phyloP scores from a whole-genome alignment of 2,329 filamentous ascomycete genomes.

The Didymella segeticola region DNA sequence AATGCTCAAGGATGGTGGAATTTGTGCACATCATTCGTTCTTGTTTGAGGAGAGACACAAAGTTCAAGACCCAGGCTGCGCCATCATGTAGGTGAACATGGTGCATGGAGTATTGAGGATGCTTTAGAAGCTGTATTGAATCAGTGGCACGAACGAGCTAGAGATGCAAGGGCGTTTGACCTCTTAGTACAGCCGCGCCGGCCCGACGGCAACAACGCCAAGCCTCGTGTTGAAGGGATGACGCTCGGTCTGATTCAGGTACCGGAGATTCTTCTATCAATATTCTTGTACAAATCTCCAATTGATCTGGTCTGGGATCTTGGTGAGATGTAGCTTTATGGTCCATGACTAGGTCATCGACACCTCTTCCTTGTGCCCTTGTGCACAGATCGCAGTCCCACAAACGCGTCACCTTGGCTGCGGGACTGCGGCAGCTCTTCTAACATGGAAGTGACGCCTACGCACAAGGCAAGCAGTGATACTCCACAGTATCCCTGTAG shows the following conservation, averaged over 20 bases:
- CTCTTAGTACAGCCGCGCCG: not conserved
- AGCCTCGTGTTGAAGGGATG: slow-evolving; percentile 6
- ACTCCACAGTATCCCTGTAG: slow-evolving; percentile 9
- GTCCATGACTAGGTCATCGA: not conserved
- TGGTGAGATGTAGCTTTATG: not conserved
- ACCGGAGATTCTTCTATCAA: not conserved
- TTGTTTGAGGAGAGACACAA: too few relatives aligned
- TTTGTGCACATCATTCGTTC: not conserved
- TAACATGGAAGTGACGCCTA: slow-evolving; percentile 8
- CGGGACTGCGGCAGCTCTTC: slow-evolving; percentile 10
- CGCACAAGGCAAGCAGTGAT: slow-evolving; percentile 14
- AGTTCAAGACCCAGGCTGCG: too few relatives aligned
- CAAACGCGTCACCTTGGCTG: slow-evolving; percentile 17
- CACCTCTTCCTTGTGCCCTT: not conserved
- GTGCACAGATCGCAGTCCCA: slow-evolving; percentile 14
- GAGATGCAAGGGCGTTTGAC: slow-evolving; percentile 10
- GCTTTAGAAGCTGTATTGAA: too few relatives aligned
- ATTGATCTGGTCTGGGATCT: not conserved
- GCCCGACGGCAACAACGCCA: not conserved
- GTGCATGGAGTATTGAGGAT: too few relatives aligned
- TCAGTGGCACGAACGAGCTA: slow-evolving; percentile 4
- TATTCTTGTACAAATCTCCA: not conserved
- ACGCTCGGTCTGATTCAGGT: slow-evolving; percentile 7
- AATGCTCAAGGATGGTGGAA: not conserved
- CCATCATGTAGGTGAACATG: too few relatives aligned